Conservation (phyloP, 2,329 filamentous ascomycete species). For the Microsporum canis region DNA sequence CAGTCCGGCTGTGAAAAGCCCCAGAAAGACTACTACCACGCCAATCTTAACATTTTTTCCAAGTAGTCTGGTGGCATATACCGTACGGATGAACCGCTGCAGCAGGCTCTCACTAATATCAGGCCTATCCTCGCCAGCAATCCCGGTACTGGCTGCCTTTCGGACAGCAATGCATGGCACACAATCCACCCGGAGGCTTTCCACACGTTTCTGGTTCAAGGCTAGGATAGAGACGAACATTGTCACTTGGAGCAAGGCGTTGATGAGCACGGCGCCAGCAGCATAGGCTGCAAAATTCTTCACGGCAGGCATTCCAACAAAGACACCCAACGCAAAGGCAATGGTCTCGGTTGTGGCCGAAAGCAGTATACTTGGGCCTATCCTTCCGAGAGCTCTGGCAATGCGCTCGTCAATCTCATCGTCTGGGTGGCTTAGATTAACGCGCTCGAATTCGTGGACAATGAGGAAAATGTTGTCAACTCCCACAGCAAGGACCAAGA, state of each 20-base stretch:
- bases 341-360: slow-evolving; percentile 92
- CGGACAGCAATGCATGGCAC: slow-evolving; percentile 79
- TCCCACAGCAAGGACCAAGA: slow-evolving; percentile 88
- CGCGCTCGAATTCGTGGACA: slow-evolving; percentile 92
- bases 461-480: slow-evolving; percentile 99
- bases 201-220: slow-evolving; percentile 81
- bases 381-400: slow-evolving; percentile 78
- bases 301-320: slow-evolving; percentile 95
- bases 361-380: slow-evolving; percentile 91
- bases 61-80: slow-evolving; percentile 72
- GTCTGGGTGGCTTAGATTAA: slow-evolving; percentile 85
- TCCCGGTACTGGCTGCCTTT: slow-evolving; percentile 55
- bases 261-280: slow-evolving; percentile 91
- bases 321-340: slow-evolving; percentile 82
- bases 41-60: slow-evolving; percentile 66
- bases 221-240: slow-evolving; percentile 91
- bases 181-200: slow-evolving; percentile 79
- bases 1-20: slow-evolving; percentile 72
- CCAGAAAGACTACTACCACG: slow-evolving; percentile 72
- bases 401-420: slow-evolving; percentile 77
- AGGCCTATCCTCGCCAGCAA: slow-evolving; percentile 55
- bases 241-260: slow-evolving; percentile 90
- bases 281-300: slow-evolving; percentile 96
- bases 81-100: slow-evolving; percentile 79
- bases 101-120: slow-evolving; percentile 67